Evolutionary conservation across 768 basidiomycete species (phyloP).

Genomic region (Pholiota conissans): DNA sequence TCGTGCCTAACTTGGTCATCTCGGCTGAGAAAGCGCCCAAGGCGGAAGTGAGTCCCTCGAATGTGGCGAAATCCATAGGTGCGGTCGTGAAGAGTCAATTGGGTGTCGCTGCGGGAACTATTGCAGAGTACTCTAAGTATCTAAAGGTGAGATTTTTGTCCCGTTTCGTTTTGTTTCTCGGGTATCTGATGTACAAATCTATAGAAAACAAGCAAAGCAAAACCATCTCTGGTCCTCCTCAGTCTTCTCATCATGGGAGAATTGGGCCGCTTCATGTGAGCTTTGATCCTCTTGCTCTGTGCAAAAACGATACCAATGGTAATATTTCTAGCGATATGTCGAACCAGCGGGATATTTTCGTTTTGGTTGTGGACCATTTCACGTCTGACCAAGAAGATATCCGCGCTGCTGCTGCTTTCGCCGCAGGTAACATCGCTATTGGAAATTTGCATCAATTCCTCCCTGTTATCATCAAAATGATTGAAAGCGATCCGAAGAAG

Average conservation of each 20-base stretch:
- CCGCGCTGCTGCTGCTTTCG: constrained; percentile 90
- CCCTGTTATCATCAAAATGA: constrained; percentile 77
- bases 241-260: constrained; percentile 91
- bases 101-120: constrained; percentile 75
- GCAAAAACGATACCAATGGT: constrained; percentile 3
- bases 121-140: constrained; percentile 81
- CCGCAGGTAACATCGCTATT: constrained; percentile 96
- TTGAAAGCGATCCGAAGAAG: constrained; percentile 74
- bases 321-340: constrained; percentile 74
- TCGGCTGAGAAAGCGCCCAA: constrained; percentile 65
- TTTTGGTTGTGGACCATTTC: constrained; percentile 72
- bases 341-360: constrained; percentile 76
- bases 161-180: not conserved
- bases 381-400: constrained; percentile 80
- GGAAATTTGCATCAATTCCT: constrained; percentile 89
- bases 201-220: constrained; percentile 59
- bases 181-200: not conserved
- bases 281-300: not conserved
- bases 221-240: constrained; percentile 69
- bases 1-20: constrained; percentile 75
- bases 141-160: constrained; percentile 58
- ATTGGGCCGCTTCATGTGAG: constrained; percentile 85
- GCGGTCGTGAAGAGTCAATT: constrained; percentile 74
- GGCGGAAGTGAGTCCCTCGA: constrained; percentile 55
- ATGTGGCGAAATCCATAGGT: constrained; percentile 85